Percentiles rank a stretch among this genome's conserved stretches.
These are phyloP conservation scores for Fusarium tupiense DNA, from an alignment of 2,329 filamentous ascomycete species.

Conservation along the genomic window DNA sequence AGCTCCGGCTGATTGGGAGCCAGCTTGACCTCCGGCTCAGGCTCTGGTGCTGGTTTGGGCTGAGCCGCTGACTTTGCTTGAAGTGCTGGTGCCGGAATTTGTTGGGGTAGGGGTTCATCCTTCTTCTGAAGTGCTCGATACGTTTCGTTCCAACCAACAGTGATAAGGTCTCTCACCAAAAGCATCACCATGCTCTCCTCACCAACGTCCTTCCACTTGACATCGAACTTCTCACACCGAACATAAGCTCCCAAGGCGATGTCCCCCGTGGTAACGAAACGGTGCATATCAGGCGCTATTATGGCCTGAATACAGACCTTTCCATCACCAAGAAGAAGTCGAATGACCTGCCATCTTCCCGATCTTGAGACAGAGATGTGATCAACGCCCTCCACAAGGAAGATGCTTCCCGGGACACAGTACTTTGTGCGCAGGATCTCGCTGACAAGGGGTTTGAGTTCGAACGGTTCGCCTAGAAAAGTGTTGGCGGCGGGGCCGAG, in stretches of 20 bases:
- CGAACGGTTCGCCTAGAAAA: constrained; percentile 39
- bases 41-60: background rate
- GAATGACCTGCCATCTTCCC: constrained; percentile 55
- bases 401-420: constrained; percentile 59
- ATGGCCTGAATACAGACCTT: constrained; percentile 65
- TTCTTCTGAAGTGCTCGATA: constrained; percentile 44
- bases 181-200: constrained; percentile 53
- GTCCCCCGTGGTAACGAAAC: constrained; percentile 57
- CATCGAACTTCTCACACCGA: constrained; percentile 54
- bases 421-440: constrained; percentile 60
- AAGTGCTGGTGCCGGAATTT: background rate
- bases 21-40: constrained; percentile 4
- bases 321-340: constrained; percentile 63
- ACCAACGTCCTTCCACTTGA: constrained; percentile 42
- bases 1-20: background rate
- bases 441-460: constrained; percentile 53
- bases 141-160: constrained; percentile 60
- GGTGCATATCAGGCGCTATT: constrained; percentile 57
- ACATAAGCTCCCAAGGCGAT: constrained; percentile 61
- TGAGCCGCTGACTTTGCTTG: background rate
- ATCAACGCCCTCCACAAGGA: constrained; percentile 61
- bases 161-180: constrained; percentile 55
- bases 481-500: constrained; percentile 45
- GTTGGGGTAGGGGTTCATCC: background rate
- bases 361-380: constrained; percentile 47